Percentiles rank a stretch among this genome's conserved stretches.
Evolutionary conservation across 495 filamentous ascomycete genomes (phyloP).

Genomic region (Bombardia bombarda): DNA sequence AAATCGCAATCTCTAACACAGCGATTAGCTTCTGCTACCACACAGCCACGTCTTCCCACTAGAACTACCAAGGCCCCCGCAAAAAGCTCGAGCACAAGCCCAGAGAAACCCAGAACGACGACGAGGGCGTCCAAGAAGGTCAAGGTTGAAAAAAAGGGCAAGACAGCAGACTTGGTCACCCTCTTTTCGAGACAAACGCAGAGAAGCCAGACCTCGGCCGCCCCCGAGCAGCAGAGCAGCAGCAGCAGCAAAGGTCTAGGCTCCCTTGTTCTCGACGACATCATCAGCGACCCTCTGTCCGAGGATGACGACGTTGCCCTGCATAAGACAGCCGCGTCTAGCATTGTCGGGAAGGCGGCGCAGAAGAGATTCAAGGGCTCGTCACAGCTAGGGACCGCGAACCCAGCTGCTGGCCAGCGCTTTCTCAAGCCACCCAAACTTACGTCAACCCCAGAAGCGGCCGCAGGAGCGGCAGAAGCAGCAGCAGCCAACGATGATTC

Average conservation of each 20-base stretch:
- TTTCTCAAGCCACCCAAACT: constrained; percentile 26
- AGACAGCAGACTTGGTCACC: constrained; percentile 39
- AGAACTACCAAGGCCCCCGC: constrained; percentile 7
- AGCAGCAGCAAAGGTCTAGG: constrained; percentile 2
- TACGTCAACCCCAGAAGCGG: constrained; percentile 4
- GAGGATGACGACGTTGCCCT: constrained; percentile 40
- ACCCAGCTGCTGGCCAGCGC: constrained; percentile 18
- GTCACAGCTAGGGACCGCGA: constrained; percentile 9
- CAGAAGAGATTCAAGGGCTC: constrained; percentile 33
- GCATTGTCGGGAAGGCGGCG: constrained; percentile 36
- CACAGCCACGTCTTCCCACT: constrained; percentile 4
- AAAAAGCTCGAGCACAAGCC: constrained; percentile 41
- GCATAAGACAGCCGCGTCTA: constrained; percentile 28
- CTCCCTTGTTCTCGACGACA: constrained; percentile 32
- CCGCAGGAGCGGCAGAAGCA: no score
- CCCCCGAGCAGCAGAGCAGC: no score
- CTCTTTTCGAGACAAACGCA: constrained; percentile 48
- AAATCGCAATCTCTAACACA: constrained; percentile 3
- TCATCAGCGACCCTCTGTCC: constrained; percentile 42
- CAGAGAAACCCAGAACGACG: constrained; percentile 30
- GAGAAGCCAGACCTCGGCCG: constrained; percentile 19
- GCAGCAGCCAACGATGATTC: constrained; percentile 28
- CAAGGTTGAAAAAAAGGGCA: constrained; percentile 32
- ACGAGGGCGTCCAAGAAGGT: constrained; percentile 23
- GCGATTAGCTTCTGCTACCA: constrained; percentile 4